Evolutionary conservation across 2,329 filamentous ascomycete species (phyloP), one percentile per base, ranked within the genome.

Genomic region (Spiromastix sp.): DNA sequence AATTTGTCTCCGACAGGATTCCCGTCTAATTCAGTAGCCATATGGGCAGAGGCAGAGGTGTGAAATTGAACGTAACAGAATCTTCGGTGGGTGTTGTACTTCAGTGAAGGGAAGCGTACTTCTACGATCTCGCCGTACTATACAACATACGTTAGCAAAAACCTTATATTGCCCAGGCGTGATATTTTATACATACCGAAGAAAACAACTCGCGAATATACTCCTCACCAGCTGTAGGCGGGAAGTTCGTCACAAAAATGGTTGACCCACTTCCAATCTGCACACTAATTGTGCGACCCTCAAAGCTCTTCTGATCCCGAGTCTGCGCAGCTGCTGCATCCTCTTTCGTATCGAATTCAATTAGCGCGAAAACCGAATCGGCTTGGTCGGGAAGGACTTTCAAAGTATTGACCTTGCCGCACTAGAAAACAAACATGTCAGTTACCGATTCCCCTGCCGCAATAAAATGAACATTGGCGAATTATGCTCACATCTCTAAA

Each of bases 21-120:
- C 17, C 81, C 81, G 50, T 95, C 72, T 32, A 94, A 71, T 39
- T 74, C 63, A 1, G 79, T 80, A 1, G 87, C 87, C 32, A 73
- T 75, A 25, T 75, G 69, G 1, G 86, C 84, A 34, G 74, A 72
- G n/a, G 70, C 68, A 2, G 71, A 60, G 20, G 77, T 75, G 31
- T 77, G 71, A 55, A 95, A 95, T n/a, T 93, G 85, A 5, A 95
- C 71, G 57, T 98, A 98, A 64, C 87, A 95, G 63, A 98, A 98
- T 16, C 91, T 81, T 20, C 91, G 83, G 48, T 84, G 79, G 2
- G 81, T 79, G 50, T 95, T 89, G 57, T 73, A 86, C 55, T 93
- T 93, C 34, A 98, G 72, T 38, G 85, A 94, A 2, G 91, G 91
- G 62, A 91, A 91, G 15, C 91, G 80, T 34, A 96, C 72, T 49